Evolutionary conservation across 73 alveolate species (phyloP).

Genomic region (Tetrahymena borealis): DNA sequence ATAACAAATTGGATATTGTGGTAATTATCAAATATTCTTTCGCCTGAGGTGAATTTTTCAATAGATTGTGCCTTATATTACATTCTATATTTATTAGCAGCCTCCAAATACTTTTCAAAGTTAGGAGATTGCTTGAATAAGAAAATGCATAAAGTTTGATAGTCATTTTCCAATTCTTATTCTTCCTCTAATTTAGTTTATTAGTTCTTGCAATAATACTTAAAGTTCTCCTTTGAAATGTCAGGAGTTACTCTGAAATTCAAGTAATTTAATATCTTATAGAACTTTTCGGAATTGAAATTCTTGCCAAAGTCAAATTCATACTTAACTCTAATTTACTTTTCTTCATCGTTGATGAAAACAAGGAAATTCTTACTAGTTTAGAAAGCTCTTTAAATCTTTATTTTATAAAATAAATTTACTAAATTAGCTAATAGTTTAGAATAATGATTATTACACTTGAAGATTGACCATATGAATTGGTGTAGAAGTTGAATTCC

Average conservation of each 20-base stretch:
- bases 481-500: not conserved
- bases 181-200: not conserved
- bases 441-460: too few relatives aligned
- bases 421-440: too few relatives aligned
- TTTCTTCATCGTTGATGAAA: not conserved
- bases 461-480: not conserved
- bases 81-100: not conserved
- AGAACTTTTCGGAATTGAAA: not conserved
- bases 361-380: not conserved
- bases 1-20: not conserved
- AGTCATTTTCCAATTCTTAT: not conserved
- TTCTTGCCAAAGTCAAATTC: not conserved
- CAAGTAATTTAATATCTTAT: not conserved
- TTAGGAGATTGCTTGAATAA: not conserved
- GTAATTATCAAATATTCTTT: not conserved
- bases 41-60: not conserved
- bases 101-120: not conserved
- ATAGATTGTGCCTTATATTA: not conserved
- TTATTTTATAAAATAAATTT: too few relatives aligned
- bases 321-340: not conserved
- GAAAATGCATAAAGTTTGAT: not conserved
- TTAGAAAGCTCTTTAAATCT: not conserved
- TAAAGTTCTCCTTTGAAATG: not conserved
- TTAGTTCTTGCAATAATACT: not conserved
- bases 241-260: not conserved